Conservation (phyloP, 2,329 filamentous ascomycete genomes). For the Colletotrichum abscissum region DNA sequence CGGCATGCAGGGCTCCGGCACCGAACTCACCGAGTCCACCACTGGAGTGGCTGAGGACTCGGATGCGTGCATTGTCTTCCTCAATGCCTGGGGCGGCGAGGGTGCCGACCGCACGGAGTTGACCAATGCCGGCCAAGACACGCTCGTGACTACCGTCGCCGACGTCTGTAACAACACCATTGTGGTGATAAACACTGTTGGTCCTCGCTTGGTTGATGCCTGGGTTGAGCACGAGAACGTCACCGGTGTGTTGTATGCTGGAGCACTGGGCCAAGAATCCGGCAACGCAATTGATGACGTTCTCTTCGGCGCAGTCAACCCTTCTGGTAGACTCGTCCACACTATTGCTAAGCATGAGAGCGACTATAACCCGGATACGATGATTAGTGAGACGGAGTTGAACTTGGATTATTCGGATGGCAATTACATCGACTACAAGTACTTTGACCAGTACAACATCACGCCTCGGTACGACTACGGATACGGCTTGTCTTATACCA, state of each 20-base stretch:
- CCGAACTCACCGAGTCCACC: constrained; percentile 38
- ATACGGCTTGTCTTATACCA: constrained; percentile 67
- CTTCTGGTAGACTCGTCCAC: constrained; percentile 62
- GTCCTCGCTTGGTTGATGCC: constrained; percentile 60
- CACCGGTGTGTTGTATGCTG: constrained; percentile 65
- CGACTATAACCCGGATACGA: constrained; percentile 61
- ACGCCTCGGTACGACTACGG: constrained; percentile 66
- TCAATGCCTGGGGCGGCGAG: constrained; percentile 78
- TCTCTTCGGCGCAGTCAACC: constrained; percentile 69
- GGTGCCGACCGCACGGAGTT: constrained; percentile 72
- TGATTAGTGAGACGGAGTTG: constrained; percentile 57
- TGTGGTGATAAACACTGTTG: constrained; percentile 74
- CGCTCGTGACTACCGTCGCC: constrained; percentile 67
- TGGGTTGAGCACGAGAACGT: constrained; percentile 65
- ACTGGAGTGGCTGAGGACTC: constrained; percentile 57
- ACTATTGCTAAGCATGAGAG: constrained; percentile 72
- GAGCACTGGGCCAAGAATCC: constrained; percentile 72
- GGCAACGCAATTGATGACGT: constrained; percentile 77
- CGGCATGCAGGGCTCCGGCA: constrained; percentile 67
- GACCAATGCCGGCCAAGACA: constrained; percentile 73
- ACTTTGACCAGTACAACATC: constrained; percentile 61
- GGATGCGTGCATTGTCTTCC: constrained; percentile 76
- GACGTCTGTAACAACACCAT: constrained; percentile 69
- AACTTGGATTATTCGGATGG: constrained; percentile 69
- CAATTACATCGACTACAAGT: constrained; percentile 64